Percentiles rank a stretch among this genome's conserved stretches.
Conservation (phyloP, 495 filamentous ascomycete genomes). For the Stereocaulon alpinum region DNA sequence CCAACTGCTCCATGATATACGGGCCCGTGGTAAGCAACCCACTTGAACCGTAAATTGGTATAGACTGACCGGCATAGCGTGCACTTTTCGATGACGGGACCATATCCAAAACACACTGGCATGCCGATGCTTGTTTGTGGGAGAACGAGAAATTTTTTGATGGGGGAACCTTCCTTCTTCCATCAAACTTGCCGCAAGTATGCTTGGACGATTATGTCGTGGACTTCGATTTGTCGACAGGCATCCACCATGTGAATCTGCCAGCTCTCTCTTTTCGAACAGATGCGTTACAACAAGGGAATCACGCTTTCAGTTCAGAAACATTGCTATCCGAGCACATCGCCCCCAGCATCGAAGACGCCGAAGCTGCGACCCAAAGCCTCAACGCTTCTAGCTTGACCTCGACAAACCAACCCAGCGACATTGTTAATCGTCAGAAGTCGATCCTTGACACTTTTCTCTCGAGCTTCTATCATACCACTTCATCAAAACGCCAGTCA, state of each 20-base stretch:
- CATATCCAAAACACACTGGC: neutral
- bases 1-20: neutral
- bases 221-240: neutral
- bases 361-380: neutral
- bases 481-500: too few relatives aligned
- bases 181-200: slow-evolving; percentile 3
- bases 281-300: neutral
- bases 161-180: slow-evolving; percentile 6
- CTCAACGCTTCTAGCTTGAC: neutral
- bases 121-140: slow-evolving; percentile 8
- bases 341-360: neutral
- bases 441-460: too few relatives aligned
- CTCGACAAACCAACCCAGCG: too few relatives aligned
- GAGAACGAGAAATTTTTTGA: neutral
- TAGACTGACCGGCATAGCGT: neutral
- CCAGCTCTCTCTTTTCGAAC: too few relatives aligned
- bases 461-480: too few relatives aligned
- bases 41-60: neutral
- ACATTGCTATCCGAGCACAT: neutral
- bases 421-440: too few relatives aligned
- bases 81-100: neutral
- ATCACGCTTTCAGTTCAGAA: neutral
- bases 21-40: neutral
- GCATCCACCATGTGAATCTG: neutral
- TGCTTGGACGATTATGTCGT: neutral